A percentile compares a stretch with the other conserved stretches of the same genome.
Evolutionary conservation across 768 basidiomycete species (phyloP).

Genomic region (Amanita polypyramis): DNA sequence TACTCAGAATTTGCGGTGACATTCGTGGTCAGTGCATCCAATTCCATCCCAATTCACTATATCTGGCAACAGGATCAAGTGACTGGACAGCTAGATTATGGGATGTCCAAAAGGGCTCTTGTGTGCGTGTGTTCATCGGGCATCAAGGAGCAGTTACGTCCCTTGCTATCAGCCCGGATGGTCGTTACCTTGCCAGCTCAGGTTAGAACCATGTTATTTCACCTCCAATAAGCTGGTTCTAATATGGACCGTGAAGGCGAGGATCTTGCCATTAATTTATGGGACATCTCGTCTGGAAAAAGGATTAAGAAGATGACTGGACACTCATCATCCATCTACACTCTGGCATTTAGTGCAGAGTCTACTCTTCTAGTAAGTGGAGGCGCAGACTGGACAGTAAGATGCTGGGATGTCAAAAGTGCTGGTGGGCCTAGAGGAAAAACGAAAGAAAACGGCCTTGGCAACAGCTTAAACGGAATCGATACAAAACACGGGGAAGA

Average conservation of each 20-base stretch:
- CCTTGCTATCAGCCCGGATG: slow-evolving; percentile 88
- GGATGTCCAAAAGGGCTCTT: slow-evolving; percentile 95
- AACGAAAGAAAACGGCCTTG: slow-evolving; percentile 42
- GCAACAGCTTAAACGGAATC: slow-evolving; percentile 13
- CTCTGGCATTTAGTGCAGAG: slow-evolving; percentile 86
- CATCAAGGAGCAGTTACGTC: slow-evolving; percentile 85
- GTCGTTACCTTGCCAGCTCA: slow-evolving; percentile 86
- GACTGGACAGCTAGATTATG: slow-evolving; percentile 95
- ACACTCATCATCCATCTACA: slow-evolving; percentile 82
- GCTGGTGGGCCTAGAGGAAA: slow-evolving; percentile 56
- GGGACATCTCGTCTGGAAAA: slow-evolving; percentile 94
- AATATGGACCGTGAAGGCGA: slow-evolving; percentile 40
- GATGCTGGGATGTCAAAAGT: slow-evolving; percentile 95
- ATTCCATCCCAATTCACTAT: slow-evolving; percentile 97
- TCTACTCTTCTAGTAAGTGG: slow-evolving; percentile 87
- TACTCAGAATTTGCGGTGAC: slow-evolving; percentile 3
- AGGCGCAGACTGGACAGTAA: slow-evolving; percentile 88
- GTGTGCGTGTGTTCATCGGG: slow-evolving; percentile 91
- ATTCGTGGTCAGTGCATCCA: slow-evolving; percentile 58
- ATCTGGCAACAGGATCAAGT: slow-evolving; percentile 93
- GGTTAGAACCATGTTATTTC: slow-evolving; percentile 30
- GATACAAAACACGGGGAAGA: slow-evolving; percentile 35
- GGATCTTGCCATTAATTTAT: slow-evolving; percentile 88
- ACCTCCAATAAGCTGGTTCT: not conserved
- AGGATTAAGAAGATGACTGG: slow-evolving; percentile 96